Evolutionary conservation across 139 green algal species (phyloP), one percentile per base, ranked within the genome.

Genomic region (Nannochloris sp.): DNA sequence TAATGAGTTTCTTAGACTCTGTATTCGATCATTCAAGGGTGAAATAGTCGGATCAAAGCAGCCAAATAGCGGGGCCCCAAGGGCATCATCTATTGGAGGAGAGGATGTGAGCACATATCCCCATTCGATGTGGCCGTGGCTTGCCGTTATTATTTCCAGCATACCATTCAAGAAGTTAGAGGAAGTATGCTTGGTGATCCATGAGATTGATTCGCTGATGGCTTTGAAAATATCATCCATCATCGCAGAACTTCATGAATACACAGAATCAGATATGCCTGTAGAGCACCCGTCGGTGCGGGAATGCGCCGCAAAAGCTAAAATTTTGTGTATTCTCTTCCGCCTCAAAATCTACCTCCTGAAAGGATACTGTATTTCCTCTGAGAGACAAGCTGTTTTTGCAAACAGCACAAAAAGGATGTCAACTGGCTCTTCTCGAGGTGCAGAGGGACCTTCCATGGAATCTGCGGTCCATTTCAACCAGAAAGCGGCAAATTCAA

Each of bases 381-480:
- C 58, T 17, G 58, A 64, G 23, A 29, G 58, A 17, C 20, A 29
- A 5, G 58, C 58, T 31, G 58, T 31, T 26, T 64, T 64, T 64
- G 58, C 20, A n/a, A 17, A 23, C 14, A 17, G n/a, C 12, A 17
- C 12, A 31, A 64, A 64, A 11, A 64, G 43, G 25, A 64, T 40
- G 33, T 40, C 33, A 2, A 40, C 33, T 40, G 33, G 33, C 33
- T 13, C 33, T 13, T 40, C 33, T 4, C 33, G 33, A 40, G 33
- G 33, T 9, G 0, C 33, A 40, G 33, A 40, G 33, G 33, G 33
- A 40, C 33, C 33, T 40, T 40, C 33, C 5, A 40, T 40, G 8
- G 33, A 40, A 40, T 13, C 33, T 40, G 33, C 33, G 33, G 33
- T 40, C 5, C 33, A 40, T 2, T 40, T 40, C 33, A 40, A 40